Percentiles rank a stretch among this genome's conserved stretches.
Conservation (phyloP, 768 basidiomycete species). For the Termitomyces sp. region DNA sequence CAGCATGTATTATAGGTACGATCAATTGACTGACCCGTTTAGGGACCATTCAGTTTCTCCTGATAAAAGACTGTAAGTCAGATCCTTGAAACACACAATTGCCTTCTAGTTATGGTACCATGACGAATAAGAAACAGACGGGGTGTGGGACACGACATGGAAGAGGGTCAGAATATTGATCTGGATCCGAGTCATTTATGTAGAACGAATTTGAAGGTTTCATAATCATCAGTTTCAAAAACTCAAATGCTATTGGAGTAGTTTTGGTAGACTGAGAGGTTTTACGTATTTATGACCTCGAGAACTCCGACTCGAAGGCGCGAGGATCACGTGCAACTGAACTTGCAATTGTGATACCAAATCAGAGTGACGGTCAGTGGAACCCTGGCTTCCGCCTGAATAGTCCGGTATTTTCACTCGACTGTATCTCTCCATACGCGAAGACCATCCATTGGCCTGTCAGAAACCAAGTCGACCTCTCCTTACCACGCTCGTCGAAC, state of each 20-base stretch:
- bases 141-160: constrained; percentile 52
- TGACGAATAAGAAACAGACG: constrained; percentile 79
- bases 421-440: background rate
- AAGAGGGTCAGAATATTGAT: background rate
- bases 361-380: too few relatives aligned
- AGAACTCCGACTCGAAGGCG: background rate
- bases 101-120: constrained; percentile 32
- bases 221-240: background rate
- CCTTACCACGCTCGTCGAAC: constrained; percentile 1
- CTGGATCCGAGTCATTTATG: too few relatives aligned
- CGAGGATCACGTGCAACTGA: too few relatives aligned
- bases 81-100: background rate
- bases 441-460: background rate
- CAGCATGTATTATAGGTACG: background rate
- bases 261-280: too few relatives aligned
- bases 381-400: background rate
- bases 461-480: background rate
- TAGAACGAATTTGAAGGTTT: background rate
- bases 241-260: too few relatives aligned
- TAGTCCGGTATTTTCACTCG: background rate
- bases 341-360: too few relatives aligned
- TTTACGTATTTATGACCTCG: too few relatives aligned
- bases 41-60: constrained; percentile 94
- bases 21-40: constrained; percentile 55
- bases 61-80: constrained; percentile 20